Conservation (phyloP, 2,329 filamentous ascomycete species). For the Colletotrichum tabaci region DNA sequence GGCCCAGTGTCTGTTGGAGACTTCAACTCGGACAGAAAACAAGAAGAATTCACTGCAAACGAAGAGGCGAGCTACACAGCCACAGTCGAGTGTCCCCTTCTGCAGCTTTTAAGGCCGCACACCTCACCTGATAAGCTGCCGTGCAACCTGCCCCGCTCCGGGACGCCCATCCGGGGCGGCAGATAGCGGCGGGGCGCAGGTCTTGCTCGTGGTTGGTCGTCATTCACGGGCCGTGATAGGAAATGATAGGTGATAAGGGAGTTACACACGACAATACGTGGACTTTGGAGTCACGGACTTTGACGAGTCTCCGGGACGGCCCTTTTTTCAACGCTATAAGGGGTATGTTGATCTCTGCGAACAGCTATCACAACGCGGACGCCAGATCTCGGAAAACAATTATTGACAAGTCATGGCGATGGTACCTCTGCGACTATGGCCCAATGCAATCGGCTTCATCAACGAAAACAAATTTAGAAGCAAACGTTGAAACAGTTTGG, state of each 20-base stretch:
- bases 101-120: not conserved
- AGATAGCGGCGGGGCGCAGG: slow-evolving; percentile 1
- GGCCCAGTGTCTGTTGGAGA: not conserved
- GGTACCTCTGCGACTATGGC: too few relatives aligned
- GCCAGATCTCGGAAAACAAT: too few relatives aligned
- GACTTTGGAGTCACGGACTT: not conserved
- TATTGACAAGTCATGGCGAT: too few relatives aligned
- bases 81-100: not conserved
- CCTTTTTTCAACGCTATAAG: not conserved
- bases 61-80: not conserved
- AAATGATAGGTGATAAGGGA: not conserved
- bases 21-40: not conserved
- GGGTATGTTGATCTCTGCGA: too few relatives aligned
- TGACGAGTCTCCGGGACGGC: too few relatives aligned
- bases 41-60: not conserved
- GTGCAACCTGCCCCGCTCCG: slow-evolving; percentile 12
- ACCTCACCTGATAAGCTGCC: slow-evolving; percentile 15
- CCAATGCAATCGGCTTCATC: too few relatives aligned
- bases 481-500: too few relatives aligned
- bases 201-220: not conserved
- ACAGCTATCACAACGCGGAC: too few relatives aligned
- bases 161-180: not conserved
- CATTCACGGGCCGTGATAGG: not conserved
- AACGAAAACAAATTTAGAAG: too few relatives aligned
- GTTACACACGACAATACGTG: not conserved